Percentiles rank a stretch among this genome's conserved stretches.
Conservation (phyloP, 2,329 filamentous ascomycete genomes). For the Colletotrichum australisinense region DNA sequence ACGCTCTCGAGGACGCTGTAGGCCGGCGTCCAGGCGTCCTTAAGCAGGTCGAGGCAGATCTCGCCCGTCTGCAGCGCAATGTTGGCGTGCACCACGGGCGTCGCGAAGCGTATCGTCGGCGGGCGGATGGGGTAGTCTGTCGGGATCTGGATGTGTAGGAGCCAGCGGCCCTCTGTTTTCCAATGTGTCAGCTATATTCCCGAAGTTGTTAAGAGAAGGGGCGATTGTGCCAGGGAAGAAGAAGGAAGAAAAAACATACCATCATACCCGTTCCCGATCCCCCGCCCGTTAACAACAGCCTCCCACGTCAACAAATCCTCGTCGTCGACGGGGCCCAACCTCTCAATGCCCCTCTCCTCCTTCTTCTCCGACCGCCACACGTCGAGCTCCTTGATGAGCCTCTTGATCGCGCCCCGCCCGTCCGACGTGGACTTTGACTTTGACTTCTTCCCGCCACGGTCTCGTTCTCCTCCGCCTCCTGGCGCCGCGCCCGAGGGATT, state of each 20-base stretch:
- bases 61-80: conserved; percentile 78
- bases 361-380: conserved; percentile 61
- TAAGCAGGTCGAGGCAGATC: conserved; percentile 91
- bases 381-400: conserved; percentile 69
- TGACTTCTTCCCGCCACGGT: not conserved
- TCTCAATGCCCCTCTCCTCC: conserved; percentile 66
- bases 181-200: not conserved
- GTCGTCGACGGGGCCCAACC: conserved; percentile 65
- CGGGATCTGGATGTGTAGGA: conserved; percentile 81
- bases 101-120: conserved; percentile 84
- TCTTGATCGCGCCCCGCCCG: conserved; percentile 59
- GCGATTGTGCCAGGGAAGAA: no score
- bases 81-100: conserved; percentile 88
- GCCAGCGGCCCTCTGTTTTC: conserved; percentile 78
- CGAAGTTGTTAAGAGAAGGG: no score
- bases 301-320: conserved; percentile 69
- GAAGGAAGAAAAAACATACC: conserved; percentile 48
- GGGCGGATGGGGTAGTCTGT: conserved; percentile 81
- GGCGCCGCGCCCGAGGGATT: conserved; percentile 29
- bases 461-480: not conserved
- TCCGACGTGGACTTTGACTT: conserved; percentile 46
- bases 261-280: conserved; percentile 67
- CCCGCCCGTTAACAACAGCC: conserved; percentile 69
- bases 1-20: conserved; percentile 84
- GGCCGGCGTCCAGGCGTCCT: conserved; percentile 83